Base-by-base conservation (phyloP, 2,329 filamentous ascomycete genomes). In the Colletotrichum graminicola region DNA sequence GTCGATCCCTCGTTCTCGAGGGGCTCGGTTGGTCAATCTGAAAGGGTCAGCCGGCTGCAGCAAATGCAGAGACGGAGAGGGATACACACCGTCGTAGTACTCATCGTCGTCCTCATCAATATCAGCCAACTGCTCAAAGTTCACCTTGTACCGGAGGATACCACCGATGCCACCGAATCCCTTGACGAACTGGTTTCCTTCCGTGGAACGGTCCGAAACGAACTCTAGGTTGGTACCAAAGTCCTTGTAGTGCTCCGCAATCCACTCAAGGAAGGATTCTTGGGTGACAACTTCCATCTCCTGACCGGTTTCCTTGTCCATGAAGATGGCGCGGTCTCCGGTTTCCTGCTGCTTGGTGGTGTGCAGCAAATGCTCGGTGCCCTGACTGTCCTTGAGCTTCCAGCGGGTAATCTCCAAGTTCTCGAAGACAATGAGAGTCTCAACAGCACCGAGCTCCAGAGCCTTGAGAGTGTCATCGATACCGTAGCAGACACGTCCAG, bases 131-230 rank as follows among this genome's bases (percentile, higher is more conserved):
- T 99, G 97, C 86, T 99, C 97, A 86, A 99, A 99, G 88, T 99
- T 99, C 88, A 99, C 94, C 88, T 98, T 98, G 91, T 99, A 99
- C 77, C 96, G 94, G 81, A 99, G 91, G 79, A 99, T 92, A 75
- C 95, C 95, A 76, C 96, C 96, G 78, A 99, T 97, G 80, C 96
- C 96, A 91, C 96, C 96, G 80, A 99, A 99, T 75, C 96, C 96
- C 87, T 98, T 98, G 79, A 99, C 96, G 84, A 99, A 99, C 87
- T 99, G 96, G 85, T 99, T 99, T 81, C 96, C 96, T 85, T 99
- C 96, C 73, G 94, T 97, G 73, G 95, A 98, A 75, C 94, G 92
- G 82, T 99, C 97, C 60, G 96, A 98, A 75, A 99, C 96, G 77
- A 99, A 99, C 83, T 99, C 96, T 54, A 99, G 90, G 41, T 91